phyloP scores from a whole-genome alignment of 1,284 basidiomycete species.

The Tilletia indica region DNA sequence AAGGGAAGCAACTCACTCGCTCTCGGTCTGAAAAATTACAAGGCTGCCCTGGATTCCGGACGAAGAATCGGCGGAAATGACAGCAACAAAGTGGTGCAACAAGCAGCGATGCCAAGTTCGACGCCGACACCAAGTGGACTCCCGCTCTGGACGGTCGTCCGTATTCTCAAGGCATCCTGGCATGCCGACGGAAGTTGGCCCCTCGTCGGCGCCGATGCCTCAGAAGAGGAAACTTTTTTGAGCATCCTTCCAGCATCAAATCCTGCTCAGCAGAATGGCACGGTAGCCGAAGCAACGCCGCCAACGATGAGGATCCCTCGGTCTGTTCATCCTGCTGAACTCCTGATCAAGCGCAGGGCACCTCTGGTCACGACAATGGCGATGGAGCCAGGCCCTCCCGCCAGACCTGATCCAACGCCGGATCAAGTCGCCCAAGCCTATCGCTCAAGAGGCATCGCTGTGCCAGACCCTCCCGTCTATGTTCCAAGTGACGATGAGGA shows the following conservation, averaged over 20 bases:
- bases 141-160: not conserved
- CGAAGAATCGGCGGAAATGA: not conserved
- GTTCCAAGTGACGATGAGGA: conserved; percentile 3
- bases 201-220: not conserved
- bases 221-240: not conserved
- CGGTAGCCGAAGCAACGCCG: not conserved
- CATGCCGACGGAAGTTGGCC: conserved; percentile 9
- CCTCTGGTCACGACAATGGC: not conserved
- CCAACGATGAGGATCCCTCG: not conserved
- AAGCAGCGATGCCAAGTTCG: not conserved
- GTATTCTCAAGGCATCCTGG: conserved; percentile 11
- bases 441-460: not conserved
- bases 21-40: conserved; percentile 5
- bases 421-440: conserved; percentile 1
- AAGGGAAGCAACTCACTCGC: not conserved
- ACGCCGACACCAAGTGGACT: not conserved
- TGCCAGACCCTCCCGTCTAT: not conserved
- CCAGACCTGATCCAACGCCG: not conserved
- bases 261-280: not conserved
- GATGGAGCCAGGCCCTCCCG: not conserved
- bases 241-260: not conserved
- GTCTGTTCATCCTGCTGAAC: not conserved
- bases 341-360: not conserved
- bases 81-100: not conserved
- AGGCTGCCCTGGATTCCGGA: conserved; percentile 4